phyloP scores from a whole-genome alignment of 495 filamentous ascomycete species.

The Cenococcum geophilum region DNA sequence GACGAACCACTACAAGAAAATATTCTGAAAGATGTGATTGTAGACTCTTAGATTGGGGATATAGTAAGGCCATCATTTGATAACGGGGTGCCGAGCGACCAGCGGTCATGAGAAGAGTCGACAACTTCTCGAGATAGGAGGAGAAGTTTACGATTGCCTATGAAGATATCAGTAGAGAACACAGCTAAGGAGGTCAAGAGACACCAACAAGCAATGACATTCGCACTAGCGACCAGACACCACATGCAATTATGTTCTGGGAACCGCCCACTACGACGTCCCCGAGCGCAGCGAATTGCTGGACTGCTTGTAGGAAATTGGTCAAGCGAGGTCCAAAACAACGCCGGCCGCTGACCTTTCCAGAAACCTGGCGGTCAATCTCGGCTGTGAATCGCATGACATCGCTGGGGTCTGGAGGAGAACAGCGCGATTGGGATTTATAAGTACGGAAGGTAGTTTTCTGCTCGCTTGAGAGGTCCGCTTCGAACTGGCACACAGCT shows the following conservation, averaged over 20 bases:
- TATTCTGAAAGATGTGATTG: slow-evolving; percentile 43
- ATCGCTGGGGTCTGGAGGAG: slow-evolving; percentile 37
- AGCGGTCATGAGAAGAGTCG: slow-evolving; percentile 40
- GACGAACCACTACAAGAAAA: slow-evolving; percentile 41
- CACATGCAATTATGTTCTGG: slow-evolving; percentile 45
- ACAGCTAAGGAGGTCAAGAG: slow-evolving; percentile 11
- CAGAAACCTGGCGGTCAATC: slow-evolving; percentile 36
- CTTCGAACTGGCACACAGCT: slow-evolving; percentile 42
- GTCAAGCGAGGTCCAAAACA: slow-evolving; percentile 43
- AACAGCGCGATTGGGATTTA: slow-evolving; percentile 24
- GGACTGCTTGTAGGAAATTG: slow-evolving; percentile 41
- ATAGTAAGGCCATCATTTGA: slow-evolving; percentile 41
- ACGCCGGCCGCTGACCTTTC: slow-evolving; percentile 27
- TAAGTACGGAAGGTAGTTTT: slow-evolving; percentile 35
- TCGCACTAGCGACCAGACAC: slow-evolving; percentile 43
- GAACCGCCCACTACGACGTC: slow-evolving; percentile 43
- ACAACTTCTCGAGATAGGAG: slow-evolving; percentile 42
- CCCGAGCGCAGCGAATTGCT: slow-evolving; percentile 43
- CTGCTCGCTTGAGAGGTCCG: slow-evolving; percentile 38
- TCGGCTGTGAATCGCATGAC: slow-evolving; percentile 43
- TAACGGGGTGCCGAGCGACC: slow-evolving; percentile 43
- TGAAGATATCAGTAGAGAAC: slow-evolving; percentile 30
- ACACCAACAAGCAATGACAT: slow-evolving; percentile 40
- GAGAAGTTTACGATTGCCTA: slow-evolving; percentile 32
- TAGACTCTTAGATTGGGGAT: slow-evolving; percentile 39